Percentiles rank a stretch among this genome's conserved stretches.
phyloP scores from a whole-genome alignment of 345 rosid genomes.

The Atalantia buxifolia region DNA sequence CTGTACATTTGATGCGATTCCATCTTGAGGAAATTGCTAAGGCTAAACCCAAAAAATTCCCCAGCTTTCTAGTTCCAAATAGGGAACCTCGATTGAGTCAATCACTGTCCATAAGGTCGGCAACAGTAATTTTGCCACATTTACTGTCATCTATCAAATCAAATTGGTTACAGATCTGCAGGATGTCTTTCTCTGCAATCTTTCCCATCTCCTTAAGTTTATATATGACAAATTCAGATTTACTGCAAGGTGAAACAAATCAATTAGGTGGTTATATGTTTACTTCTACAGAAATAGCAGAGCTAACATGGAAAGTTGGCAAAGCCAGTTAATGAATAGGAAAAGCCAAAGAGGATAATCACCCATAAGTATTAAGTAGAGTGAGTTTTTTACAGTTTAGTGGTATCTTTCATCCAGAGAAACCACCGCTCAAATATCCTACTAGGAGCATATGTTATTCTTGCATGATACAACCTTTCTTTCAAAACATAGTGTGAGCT shows the following conservation, averaged over 20 bases:
- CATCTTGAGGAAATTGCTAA: neutral
- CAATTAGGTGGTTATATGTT: neutral
- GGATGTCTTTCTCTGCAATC: conserved; percentile 54
- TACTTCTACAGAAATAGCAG: neutral
- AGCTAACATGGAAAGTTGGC: neutral
- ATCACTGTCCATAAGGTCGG: conserved; percentile 48
- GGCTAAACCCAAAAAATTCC: neutral
- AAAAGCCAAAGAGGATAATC: neutral
- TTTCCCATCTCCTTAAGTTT: conserved; percentile 81
- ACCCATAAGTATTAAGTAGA: neutral
- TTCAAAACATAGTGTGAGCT: neutral
- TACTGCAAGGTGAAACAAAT: conserved; percentile 41
- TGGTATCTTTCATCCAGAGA: neutral
- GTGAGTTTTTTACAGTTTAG: neutral
- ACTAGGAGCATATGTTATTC: neutral
- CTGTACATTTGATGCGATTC: conserved; percentile 7
- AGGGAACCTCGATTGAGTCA: conserved; percentile 14
- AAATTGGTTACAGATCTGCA: conserved; percentile 52
- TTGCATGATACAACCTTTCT: neutral
- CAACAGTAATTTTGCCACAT: conserved; percentile 52
- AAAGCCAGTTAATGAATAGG: neutral
- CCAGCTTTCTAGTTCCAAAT: neutral
- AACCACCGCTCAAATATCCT: neutral
- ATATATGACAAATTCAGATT: conserved; percentile 63
- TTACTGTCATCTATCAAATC: conserved; percentile 39